Evolutionary conservation across 805 yeast genomes (phyloP).

Genomic region (Suhomyces prunicola): DNA sequence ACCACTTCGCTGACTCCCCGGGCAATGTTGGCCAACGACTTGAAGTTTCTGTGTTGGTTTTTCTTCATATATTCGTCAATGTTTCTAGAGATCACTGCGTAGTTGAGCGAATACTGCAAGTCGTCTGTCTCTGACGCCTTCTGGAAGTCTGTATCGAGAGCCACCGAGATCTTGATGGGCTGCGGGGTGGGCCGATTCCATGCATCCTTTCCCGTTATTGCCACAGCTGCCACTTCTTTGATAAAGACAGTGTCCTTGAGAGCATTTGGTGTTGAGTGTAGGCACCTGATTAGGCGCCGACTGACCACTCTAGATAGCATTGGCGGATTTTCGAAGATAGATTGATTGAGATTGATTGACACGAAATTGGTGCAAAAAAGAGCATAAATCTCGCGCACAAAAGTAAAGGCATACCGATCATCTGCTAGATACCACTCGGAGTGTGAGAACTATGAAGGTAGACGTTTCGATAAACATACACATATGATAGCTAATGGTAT

Average conservation of each 20-base stretch:
- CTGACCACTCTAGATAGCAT: not conserved
- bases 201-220: slow-evolving; percentile 69
- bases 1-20: slow-evolving; percentile 45
- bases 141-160: slow-evolving; percentile 62
- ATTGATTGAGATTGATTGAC: not conserved
- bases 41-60: slow-evolving; percentile 38
- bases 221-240: slow-evolving; percentile 55
- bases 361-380: not conserved
- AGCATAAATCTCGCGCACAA: not conserved
- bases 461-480: too few relatives aligned
- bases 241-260: slow-evolving; percentile 44
- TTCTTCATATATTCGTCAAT: slow-evolving; percentile 51
- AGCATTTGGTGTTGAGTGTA: slow-evolving; percentile 5
- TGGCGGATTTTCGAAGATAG: not conserved
- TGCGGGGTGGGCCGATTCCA: slow-evolving; percentile 70
- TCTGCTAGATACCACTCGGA: not conserved
- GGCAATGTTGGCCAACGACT: slow-evolving; percentile 46
- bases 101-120: slow-evolving; percentile 76
- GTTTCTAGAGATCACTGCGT: slow-evolving; percentile 75
- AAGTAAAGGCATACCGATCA: not conserved
- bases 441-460: too few relatives aligned
- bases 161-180: slow-evolving; percentile 58
- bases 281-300: not conserved
- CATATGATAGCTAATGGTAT: too few relatives aligned
- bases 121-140: slow-evolving; percentile 81